Evolutionary conservation across 2,329 filamentous ascomycete species (phyloP).

Genomic region (Atkinsonella hypoxylon): DNA sequence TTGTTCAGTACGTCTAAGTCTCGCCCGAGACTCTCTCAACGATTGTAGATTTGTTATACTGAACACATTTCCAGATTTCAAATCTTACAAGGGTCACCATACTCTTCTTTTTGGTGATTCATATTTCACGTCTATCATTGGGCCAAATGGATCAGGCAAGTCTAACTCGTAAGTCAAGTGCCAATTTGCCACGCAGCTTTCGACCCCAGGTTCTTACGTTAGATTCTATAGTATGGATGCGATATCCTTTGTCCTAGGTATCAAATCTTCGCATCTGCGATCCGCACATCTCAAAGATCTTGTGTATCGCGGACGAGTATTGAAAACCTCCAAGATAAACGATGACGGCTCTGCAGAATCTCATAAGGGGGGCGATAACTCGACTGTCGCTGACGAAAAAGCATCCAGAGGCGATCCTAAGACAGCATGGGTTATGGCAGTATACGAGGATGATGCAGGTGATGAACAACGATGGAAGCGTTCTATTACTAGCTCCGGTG

Average conservation of each 20-base stretch:
- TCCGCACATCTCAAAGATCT: slow-evolving; percentile 89
- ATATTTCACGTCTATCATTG: slow-evolving; percentile 98
- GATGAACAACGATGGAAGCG: slow-evolving; percentile 95
- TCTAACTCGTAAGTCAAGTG: slow-evolving; percentile 76
- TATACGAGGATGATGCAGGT: slow-evolving; percentile 94
- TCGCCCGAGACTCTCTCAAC: no score
- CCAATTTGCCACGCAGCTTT: not conserved
- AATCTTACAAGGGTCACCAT: slow-evolving; percentile 97
- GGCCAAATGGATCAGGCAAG: slow-evolving; percentile 98
- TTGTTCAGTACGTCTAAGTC: slow-evolving; percentile 60
- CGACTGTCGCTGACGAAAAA: slow-evolving; percentile 48
- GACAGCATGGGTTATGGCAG: slow-evolving; percentile 97
- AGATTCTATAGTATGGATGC: slow-evolving; percentile 70
- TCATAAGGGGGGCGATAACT: slow-evolving; percentile 51
- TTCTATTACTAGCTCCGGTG: slow-evolving; percentile 75
- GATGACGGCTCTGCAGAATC: slow-evolving; percentile 67
- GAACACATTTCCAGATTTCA: slow-evolving; percentile 62
- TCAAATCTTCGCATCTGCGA: slow-evolving; percentile 95
- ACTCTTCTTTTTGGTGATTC: slow-evolving; percentile 90
- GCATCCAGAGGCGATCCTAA: slow-evolving; percentile 74
- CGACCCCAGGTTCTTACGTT: not conserved
- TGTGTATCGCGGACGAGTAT: slow-evolving; percentile 87
- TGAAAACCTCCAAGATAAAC: slow-evolving; percentile 86
- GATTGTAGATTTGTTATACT: slow-evolving; percentile 4
- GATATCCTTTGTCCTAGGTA: slow-evolving; percentile 96